Evolutionary conservation across 2,329 filamentous ascomycete genomes (phyloP).

Genomic region (Penicillium olsonii): DNA sequence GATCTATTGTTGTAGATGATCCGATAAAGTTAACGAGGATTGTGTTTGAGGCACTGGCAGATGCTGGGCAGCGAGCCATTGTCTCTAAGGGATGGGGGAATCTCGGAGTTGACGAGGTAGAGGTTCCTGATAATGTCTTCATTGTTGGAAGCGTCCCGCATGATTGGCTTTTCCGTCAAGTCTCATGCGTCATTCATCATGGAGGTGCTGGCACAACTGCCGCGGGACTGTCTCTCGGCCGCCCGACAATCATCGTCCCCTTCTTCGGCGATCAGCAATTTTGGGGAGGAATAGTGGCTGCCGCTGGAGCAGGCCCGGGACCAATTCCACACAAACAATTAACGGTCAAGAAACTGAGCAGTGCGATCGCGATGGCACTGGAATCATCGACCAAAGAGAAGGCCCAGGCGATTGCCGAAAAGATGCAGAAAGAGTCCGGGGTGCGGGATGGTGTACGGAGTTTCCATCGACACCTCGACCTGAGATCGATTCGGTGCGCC

Average conservation of each 20-base stretch:
- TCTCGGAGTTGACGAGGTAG: slow-evolving; percentile 69
- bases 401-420: slow-evolving; percentile 60
- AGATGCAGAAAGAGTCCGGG: slow-evolving; percentile 67
- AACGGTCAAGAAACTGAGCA: slow-evolving; percentile 65
- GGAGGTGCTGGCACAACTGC: slow-evolving; percentile 87
- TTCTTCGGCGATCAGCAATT: slow-evolving; percentile 88
- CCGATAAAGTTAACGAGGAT: slow-evolving; percentile 69
- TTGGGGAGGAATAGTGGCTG: slow-evolving; percentile 75
- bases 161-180: slow-evolving; percentile 83
- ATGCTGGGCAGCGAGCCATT: slow-evolving; percentile 71
- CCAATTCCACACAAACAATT: slow-evolving; percentile 70
- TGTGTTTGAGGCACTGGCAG: slow-evolving; percentile 70
- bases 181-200: slow-evolving; percentile 82
- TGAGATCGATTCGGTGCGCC: slow-evolving; percentile 68
- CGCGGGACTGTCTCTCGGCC: slow-evolving; percentile 77
- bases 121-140: slow-evolving; percentile 73
- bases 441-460: slow-evolving; percentile 64
- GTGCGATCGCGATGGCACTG: slow-evolving; percentile 63
- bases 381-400: slow-evolving; percentile 61
- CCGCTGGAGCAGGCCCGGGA: slow-evolving; percentile 69
- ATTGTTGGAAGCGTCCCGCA: slow-evolving; percentile 86
- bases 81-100: slow-evolving; percentile 90
- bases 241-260: slow-evolving; percentile 78
- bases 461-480: slow-evolving; percentile 70
- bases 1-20: slow-evolving; percentile 78